Percentiles rank a stretch among this genome's conserved stretches.
Evolutionary conservation across 2,329 filamentous ascomycete genomes (phyloP).

Genomic region (Berkeleyomyces rouxiae): DNA sequence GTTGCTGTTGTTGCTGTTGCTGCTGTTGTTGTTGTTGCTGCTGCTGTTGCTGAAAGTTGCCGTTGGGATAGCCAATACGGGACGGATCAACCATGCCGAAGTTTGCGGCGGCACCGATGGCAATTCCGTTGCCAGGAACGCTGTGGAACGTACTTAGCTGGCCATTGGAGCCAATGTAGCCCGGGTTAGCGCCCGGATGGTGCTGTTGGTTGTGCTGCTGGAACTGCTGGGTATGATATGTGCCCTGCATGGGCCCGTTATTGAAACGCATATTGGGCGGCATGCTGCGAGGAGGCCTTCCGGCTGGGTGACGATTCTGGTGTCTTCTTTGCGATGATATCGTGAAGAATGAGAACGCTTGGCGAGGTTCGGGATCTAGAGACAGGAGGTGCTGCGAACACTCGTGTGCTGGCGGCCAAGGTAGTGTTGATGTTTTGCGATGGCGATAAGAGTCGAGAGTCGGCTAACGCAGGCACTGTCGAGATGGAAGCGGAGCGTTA

Average conservation of each 20-base stretch:
- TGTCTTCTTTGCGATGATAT: constrained; percentile 1
- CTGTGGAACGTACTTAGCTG: constrained; percentile 48
- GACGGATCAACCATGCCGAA: constrained; percentile 20
- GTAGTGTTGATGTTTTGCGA: neutral
- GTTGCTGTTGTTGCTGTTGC: constrained; percentile 14
- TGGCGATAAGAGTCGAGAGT: neutral
- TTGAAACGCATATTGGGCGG: constrained; percentile 24
- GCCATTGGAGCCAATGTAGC: constrained; percentile 53
- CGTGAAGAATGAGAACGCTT: neutral
- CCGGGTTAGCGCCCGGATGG: constrained; percentile 45
- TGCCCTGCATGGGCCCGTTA: constrained; percentile 25
- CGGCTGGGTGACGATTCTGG: neutral
- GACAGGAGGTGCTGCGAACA: neutral
- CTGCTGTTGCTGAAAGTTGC: constrained; percentile 37
- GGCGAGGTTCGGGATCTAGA: neutral
- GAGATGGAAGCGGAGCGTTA: too few species aligned
- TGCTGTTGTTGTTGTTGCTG: constrained; percentile 23
- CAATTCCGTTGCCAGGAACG: constrained; percentile 37
- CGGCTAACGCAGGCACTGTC: neutral
- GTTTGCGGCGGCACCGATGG: constrained; percentile 39
- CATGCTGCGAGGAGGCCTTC: constrained; percentile 9
- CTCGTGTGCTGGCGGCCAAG: neutral
- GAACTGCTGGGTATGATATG: constrained; percentile 30
- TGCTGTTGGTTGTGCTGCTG: constrained; percentile 36
- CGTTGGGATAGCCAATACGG: constrained; percentile 13